These are phyloP conservation scores for Cucurbita pepo DNA, from an alignment of 306 rosid species.

Conservation along the genomic window DNA sequence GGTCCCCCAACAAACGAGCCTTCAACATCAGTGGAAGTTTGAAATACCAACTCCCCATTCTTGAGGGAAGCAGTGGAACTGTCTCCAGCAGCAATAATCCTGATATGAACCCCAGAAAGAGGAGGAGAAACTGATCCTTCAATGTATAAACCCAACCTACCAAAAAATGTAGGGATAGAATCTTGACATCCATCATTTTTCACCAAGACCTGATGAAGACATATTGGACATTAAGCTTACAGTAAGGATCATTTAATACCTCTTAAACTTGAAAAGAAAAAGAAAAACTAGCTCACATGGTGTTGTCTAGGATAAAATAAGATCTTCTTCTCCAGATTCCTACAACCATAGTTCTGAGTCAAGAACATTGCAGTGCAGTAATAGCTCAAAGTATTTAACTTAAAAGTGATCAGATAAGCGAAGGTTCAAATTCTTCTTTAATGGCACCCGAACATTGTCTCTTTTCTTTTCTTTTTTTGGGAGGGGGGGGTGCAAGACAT, in stretches of 20 bases:
- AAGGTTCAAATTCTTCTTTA: conserved; percentile 3
- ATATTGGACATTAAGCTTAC: conserved; percentile 11
- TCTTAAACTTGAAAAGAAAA: neutral
- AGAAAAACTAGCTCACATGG: conserved; percentile 37
- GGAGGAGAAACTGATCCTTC: conserved; percentile 89
- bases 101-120: conserved; percentile 58
- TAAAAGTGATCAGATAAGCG: neutral
- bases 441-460: too few relatives aligned
- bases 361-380: conserved; percentile 8
- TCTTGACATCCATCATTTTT: conserved; percentile 73
- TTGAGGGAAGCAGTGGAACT: conserved; percentile 47
- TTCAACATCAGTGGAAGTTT: conserved; percentile 58
- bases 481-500: too few relatives aligned
- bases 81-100: conserved; percentile 58
- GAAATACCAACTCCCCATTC: conserved; percentile 61
- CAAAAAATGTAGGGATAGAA: conserved; percentile 50
- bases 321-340: conserved; percentile 49
- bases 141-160: conserved; percentile 59
- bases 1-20: conserved; percentile 82
- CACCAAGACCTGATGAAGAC: conserved; percentile 40
- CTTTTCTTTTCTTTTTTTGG: too few relatives aligned
- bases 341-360: conserved; percentile 19
- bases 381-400: neutral
- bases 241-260: conserved; percentile 3
- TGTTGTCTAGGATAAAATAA: conserved; percentile 74